Base-by-base conservation (phyloP, 768 basidiomycete species). In the Clitopilus passeckerianus region DNA sequence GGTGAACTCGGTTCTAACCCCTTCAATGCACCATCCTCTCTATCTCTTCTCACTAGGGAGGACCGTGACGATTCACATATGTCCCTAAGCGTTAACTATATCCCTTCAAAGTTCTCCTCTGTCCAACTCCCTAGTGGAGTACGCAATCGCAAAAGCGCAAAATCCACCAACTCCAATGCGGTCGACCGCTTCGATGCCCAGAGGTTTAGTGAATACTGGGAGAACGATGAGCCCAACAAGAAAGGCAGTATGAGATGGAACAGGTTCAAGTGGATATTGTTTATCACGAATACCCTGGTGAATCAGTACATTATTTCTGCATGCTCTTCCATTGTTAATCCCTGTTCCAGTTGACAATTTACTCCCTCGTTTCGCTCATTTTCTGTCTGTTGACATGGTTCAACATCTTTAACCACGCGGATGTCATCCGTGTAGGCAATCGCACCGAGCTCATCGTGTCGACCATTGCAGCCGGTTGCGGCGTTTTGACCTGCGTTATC, bases 241-340 rank as follows among this genome's bases (percentile, higher is more conserved):
- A 55, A 34, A 57, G 57, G 6, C 35, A 35, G 16, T 35, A 53
- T 37, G 66, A 77, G 86, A n/a, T 95, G 92, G 92, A 93, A 86
- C 67, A 81, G 77, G 62, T 94, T 93, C 81, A 94, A 95, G 70
- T 93, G 90, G 90, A 73, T 79, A 10, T 71, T 94, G 2, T 88
- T 93, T 70, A 46, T 83, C 53, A 74, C 87, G 53, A 93, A 92
- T 67, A 65, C 77, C 33, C 34, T 86, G 34, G 78, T 77, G 57
- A 55, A 74, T 64, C 6, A 1, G 23, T 18, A 58, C 46, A 1
- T 50, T 5, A 22, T 15, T 56, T 22, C 14, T 6, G 5, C 37
- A 59, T 30, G 10, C 10, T 9, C 12, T 24, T 15, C 6, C 57
- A 24, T 12, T 23, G 16, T 52, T 52, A 12, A 57, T n/a, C 16